A percentile compares a stretch with the other conserved stretches of the same genome.
Conservation (phyloP, 108 stramenopile genomes). For the Fragilaria radians region DNA sequence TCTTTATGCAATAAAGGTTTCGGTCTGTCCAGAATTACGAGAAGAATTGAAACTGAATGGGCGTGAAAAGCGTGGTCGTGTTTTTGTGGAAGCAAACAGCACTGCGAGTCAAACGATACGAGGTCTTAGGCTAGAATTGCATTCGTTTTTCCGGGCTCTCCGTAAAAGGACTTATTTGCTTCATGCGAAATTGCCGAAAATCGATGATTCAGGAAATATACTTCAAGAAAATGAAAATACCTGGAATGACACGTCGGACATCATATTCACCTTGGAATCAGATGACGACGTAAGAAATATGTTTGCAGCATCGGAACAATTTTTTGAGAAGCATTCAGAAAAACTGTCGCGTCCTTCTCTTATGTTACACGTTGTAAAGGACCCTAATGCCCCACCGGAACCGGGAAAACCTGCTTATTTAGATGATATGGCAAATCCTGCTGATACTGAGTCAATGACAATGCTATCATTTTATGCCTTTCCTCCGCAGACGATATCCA, state of each 20-base stretch:
- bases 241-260: constrained; percentile 8
- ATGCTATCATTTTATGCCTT: constrained; percentile 88
- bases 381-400: constrained; percentile 83
- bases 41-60: constrained; percentile 68
- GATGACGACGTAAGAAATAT: constrained; percentile 68
- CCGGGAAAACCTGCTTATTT: constrained; percentile 66
- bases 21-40: constrained; percentile 51
- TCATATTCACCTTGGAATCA: constrained; percentile 39
- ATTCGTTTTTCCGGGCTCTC: constrained; percentile 70
- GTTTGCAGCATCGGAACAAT: constrained; percentile 57
- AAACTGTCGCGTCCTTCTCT: constrained; percentile 66
- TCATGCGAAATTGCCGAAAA: constrained; percentile 48
- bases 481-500: constrained; percentile 34
- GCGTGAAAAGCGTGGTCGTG: constrained; percentile 77
- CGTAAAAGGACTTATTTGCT: constrained; percentile 63
- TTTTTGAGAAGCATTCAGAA: constrained; percentile 31
- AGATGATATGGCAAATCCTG: constrained; percentile 61
- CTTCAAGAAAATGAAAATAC: constrained; percentile 13
- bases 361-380: constrained; percentile 59
- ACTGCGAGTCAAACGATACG: constrained; percentile 40
- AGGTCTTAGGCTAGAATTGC: constrained; percentile 57
- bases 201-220: neutral
- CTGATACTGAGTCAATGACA: constrained; percentile 61
- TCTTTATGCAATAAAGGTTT: constrained; percentile 71
- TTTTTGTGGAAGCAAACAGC: constrained; percentile 61